phyloP scores from a whole-genome alignment of 768 basidiomycete genomes.

The Nidula microcarpa region DNA sequence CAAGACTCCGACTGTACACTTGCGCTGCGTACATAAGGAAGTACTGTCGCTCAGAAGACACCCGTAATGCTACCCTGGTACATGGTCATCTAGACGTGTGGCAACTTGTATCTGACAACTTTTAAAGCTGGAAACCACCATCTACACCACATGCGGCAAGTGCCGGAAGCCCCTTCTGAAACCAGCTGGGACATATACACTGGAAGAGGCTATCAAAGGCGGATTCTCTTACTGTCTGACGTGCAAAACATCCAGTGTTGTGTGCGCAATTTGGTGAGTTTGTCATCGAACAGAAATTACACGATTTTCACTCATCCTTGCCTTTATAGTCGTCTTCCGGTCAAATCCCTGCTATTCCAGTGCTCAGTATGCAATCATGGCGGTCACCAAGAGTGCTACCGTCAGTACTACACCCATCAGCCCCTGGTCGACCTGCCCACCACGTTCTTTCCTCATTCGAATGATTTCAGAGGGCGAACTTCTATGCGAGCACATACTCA shows the following conservation, averaged over 20 bases:
- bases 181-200: constrained; percentile 28
- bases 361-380: constrained; percentile 80
- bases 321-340: constrained; percentile 64
- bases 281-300: not conserved
- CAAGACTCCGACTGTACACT: constrained; percentile 56
- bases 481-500: constrained; percentile 6
- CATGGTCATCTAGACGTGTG: constrained; percentile 6
- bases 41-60: constrained; percentile 44
- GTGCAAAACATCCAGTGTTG: constrained; percentile 44
- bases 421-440: constrained; percentile 49
- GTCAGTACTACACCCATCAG: constrained; percentile 57
- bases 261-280: constrained; percentile 71
- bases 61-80: constrained; percentile 55
- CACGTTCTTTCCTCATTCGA: constrained; percentile 11
- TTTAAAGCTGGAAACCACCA: constrained; percentile 61
- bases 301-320: not conserved
- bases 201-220: constrained; percentile 26
- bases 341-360: constrained; percentile 64
- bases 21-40: constrained; percentile 78
- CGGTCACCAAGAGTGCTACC: constrained; percentile 78
- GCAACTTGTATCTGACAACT: not conserved
- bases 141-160: constrained; percentile 66
- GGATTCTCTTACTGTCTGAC: constrained; percentile 52
- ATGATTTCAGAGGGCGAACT: constrained; percentile 10
- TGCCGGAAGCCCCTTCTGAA: constrained; percentile 63